Base-by-base conservation (phyloP, 1,284 basidiomycete genomes). In the Mrakiaceae sp. region DNA sequence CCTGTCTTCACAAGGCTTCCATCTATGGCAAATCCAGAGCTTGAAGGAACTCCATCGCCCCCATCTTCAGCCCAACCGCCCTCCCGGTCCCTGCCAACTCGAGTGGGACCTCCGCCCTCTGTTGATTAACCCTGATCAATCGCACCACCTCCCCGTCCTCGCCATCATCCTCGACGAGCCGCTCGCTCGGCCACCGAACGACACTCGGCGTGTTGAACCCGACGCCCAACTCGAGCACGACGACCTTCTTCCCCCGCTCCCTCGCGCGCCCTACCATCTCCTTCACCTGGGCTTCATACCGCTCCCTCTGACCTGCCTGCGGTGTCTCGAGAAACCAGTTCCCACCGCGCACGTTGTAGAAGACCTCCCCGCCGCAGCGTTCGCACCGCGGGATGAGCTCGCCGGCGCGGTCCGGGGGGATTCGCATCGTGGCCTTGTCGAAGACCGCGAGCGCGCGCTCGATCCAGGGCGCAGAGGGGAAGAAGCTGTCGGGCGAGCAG, bases 251-350 rank as follows among this genome's bases (percentile, higher is more conserved):
- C 10, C 53, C 59, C 27, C 44, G n/a, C 47, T 44, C 55, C n/a
- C 27, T 7, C 14, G 62, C 64, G 3, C 42, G 11, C 10, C 10
- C 14, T 3, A 62, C 47, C 39, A 55, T 43, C 11, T 46, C 14
- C 49, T 55, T 40, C 4, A 66, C 53, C n/a, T 62, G 62, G 6
- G 9, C 10, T 10, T 39, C n/a, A 27, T 66, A 63, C 47, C 56
- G 52, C 42, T 50, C 48, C 40, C 46, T 5, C 39, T 64, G 47
- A 0, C 39, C 64, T 10, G 3, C n/a, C 27, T 55, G 48, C 5
- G 64, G 68, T 39, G 64, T 63, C 43, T 69, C 66, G 50, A 65
- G 58, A 58, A 69, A 67, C 64, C 64, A 63, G 10, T 58, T 47
- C 2, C 66, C 68, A 3, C 61, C 63, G 9, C 68, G 62, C 8